phyloP scores from a whole-genome alignment of 202 grass and related monocot species.

The Dendrocalamus latiflorus region DNA sequence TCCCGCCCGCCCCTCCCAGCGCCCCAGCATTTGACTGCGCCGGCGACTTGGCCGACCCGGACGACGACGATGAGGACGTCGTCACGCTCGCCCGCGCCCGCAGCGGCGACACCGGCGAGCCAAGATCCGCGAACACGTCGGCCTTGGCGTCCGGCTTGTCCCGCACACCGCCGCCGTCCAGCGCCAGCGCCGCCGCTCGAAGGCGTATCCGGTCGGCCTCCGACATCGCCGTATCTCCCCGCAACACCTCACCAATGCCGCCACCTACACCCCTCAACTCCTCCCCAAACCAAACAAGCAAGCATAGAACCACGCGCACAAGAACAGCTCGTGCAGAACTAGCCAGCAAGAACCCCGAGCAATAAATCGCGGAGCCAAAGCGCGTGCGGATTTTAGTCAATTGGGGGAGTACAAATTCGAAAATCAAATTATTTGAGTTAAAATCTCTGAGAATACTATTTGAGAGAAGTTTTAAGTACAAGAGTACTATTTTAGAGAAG shows the following conservation, averaged over 20 bases:
- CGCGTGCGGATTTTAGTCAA: conserved; percentile 42
- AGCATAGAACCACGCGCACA: conserved; percentile 55
- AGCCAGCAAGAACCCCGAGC: conserved; percentile 42
- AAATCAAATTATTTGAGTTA: no score
- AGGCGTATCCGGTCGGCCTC: conserved; percentile 41
- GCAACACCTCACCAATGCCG: conserved; percentile 38
- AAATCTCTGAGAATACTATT: no score
- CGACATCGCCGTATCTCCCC: conserved; percentile 38
- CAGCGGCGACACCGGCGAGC: conserved; percentile 83
- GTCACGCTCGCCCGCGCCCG: conserved; percentile 34
- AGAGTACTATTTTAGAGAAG: no score
- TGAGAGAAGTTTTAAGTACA: no score
- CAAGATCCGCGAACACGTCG: conserved; percentile 65
- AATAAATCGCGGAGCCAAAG: conserved; percentile 59
- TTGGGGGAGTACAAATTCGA: no score
- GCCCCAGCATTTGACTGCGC: conserved; percentile 35
- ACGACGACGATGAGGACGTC: conserved; percentile 74
- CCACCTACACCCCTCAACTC: conserved; percentile 13
- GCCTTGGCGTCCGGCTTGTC: conserved; percentile 83
- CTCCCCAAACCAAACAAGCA: conserved; percentile 41
- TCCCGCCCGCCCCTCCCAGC: conserved; percentile 17
- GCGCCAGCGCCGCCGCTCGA: conserved; percentile 38
- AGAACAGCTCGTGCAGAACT: conserved; percentile 26
- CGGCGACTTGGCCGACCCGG: conserved; percentile 57
- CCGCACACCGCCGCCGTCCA: conserved; percentile 39